Base-by-base conservation (phyloP, 768 basidiomycete genomes). In the Rhizopogon salebrosus region DNA sequence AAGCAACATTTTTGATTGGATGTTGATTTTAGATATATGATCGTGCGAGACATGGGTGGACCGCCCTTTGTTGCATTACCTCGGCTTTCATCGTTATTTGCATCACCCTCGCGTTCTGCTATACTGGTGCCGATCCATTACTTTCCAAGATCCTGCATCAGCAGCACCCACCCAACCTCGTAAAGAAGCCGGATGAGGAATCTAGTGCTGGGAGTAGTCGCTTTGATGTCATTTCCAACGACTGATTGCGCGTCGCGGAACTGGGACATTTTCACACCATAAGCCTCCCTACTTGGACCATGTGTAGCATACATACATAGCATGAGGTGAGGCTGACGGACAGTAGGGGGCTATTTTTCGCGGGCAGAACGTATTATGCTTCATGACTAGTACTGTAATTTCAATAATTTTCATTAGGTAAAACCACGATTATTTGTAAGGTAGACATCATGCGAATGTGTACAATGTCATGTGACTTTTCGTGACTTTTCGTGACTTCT, bases 11-110 rank as follows among this genome's bases (percentile, higher is more conserved):
- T 31, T 48, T 49, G 18, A 57, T 51, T 43, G 46, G 18, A 53
- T 46, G 13, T 48, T 56, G 35, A 22, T 36, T 8, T 5, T 35
- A 89, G 85, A 73, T 89, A 23, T 88, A 85, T 57, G 78, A 80
- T 54, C 77, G 77, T 62, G 54, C 75, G 29, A 64, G 53, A 27
- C 66, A 72, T 14, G 87, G 87, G 6, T 89, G 87, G 87, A 67
- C 75, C 43, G 79, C 74, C 13, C 62, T 89, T 6, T 83, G 77
- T 55, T 59, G 79, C 23, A 62, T 87, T 13, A 71, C 74, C 11
- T 66, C 72, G 3, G 76, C 71, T 2, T 53, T 84, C 9, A 64
- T 82, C 24, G 49, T 62, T 13, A 27, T 75, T 16, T 60, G 74
- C 58, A 41, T 75, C 36, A 16, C 73, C 1, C 63, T 84, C 9